Base-by-base conservation (phyloP, 495 filamentous ascomycete species). In the Tuber calosporum region DNA sequence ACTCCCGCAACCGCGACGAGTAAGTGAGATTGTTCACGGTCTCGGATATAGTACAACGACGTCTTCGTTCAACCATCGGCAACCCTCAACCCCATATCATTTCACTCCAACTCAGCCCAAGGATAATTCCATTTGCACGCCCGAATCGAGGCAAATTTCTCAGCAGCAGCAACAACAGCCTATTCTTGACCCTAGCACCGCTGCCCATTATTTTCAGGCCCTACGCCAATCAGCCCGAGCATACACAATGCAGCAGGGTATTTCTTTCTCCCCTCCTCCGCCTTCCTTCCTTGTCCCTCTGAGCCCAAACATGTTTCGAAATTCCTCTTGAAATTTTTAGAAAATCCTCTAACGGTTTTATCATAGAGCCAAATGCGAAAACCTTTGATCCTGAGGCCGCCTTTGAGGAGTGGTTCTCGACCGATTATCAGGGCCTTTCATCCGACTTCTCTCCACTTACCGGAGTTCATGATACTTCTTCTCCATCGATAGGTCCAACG, bases 21-120 rank as follows among this genome's bases (percentile, higher is more conserved):
- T 90, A 80, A 86, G 86, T 68, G 86, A 85, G 83, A 88, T 88
- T 74, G 85, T 89, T 81, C 84, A 86, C 84, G 83, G 84, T 78
- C 85, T 86, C 83, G 88, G 88, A 82, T 87, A 87, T 77, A 83
- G 78, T 82, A 85, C 84, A 75, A 85, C 85, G 82, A 83, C 88
- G 82, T 83, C 87, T 84, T 85, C 84, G 79, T 87, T 86, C 74
- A 86, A 85, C 79, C 86, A 88, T 81, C 87, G 87, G 85, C 85
- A 84, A 82, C 82, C 83, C 84, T 73, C 79, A 76, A 74, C 74
- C 68, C 74, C 72, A 45, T 79, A 72, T 70, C 79, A 73, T 70
- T 79, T 75, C 30, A 43, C 76, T 45, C 69, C 72, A 72, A 62
- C 77, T 42, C 70, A 79, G 77, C 74, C 76, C 72, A 75, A 73